These are phyloP conservation scores for Haematococcus lacustris DNA, from an alignment of 139 green algal genomes.

Conservation along the genomic window DNA sequence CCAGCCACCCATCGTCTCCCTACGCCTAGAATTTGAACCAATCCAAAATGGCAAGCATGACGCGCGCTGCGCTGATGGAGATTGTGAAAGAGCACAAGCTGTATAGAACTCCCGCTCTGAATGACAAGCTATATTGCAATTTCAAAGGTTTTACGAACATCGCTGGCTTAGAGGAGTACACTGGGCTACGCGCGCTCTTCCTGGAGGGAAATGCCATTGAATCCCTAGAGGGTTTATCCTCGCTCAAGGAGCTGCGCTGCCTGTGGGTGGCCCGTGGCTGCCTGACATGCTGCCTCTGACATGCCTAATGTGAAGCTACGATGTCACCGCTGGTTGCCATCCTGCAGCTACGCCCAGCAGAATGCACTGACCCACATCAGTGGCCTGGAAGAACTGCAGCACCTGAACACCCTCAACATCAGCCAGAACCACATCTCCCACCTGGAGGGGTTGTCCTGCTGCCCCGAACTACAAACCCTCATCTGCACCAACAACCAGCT, in stretches of 20 bases:
- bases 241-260: constrained; percentile 66
- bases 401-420: constrained; percentile 75
- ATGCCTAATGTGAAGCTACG: no score
- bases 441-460: constrained; percentile 44
- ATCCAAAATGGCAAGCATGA: constrained; percentile 48
- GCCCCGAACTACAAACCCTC: constrained; percentile 51
- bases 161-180: constrained; percentile 68
- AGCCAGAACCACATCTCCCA: constrained; percentile 60
- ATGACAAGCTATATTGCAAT: constrained; percentile 83
- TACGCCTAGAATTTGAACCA: no score
- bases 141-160: constrained; percentile 72
- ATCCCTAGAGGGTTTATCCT: constrained; percentile 60
- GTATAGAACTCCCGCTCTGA: constrained; percentile 70
- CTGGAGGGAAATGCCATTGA: constrained; percentile 80
- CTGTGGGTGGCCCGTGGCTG: constrained; percentile 52
- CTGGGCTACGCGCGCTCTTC: constrained; percentile 68
- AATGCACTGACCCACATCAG: constrained; percentile 55
- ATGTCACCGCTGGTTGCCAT: no score
- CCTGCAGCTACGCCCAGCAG: constrained; percentile 72
- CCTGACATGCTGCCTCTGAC: no score
- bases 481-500: constrained; percentile 59
- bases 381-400: constrained; percentile 41
- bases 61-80: constrained; percentile 40
- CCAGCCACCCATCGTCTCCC: no score
- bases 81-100: constrained; percentile 68